Evolutionary conservation across 176 grass and related monocot genomes (phyloP), one percentile per base, ranked within the genome.

Genomic region (Poa annua): DNA sequence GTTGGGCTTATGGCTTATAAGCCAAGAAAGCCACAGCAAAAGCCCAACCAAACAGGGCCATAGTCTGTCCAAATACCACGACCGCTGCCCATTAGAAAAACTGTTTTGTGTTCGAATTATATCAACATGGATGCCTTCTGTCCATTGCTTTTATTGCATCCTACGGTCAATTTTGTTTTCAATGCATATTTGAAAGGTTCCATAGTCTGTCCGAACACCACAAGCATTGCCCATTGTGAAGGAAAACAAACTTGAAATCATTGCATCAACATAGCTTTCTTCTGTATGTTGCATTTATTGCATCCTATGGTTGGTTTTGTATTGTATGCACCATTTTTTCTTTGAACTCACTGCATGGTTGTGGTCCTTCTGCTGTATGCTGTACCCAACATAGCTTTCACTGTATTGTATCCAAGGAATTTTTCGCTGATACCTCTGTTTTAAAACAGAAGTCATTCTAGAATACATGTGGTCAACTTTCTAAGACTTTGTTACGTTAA

Each of bases 311-410:
- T 74, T 14, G 10, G 14, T 80, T 66, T 80, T 66, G 9, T 51
- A 52, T 47, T 52, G 21, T 50, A 38, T 21, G 62, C 45, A 53
- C 78, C 8, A 51, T 8, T 35, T 35, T 33, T 53, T 53, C 33
- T 66, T 50, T 80, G 10, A 80, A 80, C 26, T 66, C 14, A 66
- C 16, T 51, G 48, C 47, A 66, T 77, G 49, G 70, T 81, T 80
- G 29, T 80, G 52, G 10, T 47, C 55, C 44, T n/a, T 80, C 67
- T 35, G 22, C 32, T 78, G 64, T 9, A 63, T 25, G 11, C 70
- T 11, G n/a, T n/a, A n/a, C n/a, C n/a, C n/a, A n/a, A n/a, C n/a
- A n/a, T n/a, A n/a, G n/a, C n/a, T n/a, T n/a, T n/a, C n/a, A n/a
- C n/a, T n/a, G n/a, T n/a, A n/a, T n/a, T n/a, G n/a, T n/a, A n/a